phyloP scores from a whole-genome alignment of 176 grass and related monocot species.

The Avena eriantha region DNA sequence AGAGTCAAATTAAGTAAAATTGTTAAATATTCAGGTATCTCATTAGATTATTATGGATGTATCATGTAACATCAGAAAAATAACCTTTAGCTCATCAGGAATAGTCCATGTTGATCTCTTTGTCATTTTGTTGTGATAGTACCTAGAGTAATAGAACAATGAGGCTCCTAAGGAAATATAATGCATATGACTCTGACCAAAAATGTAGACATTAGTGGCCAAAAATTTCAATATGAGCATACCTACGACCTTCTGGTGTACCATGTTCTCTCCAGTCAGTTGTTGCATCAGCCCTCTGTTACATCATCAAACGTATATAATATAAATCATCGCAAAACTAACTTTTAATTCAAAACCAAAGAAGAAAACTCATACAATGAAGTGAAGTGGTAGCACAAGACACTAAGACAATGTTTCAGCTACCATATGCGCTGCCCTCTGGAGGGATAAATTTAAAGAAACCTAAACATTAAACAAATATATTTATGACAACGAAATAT shows the following conservation, averaged over 20 bases:
- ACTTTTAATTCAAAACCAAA: conserved; percentile 13
- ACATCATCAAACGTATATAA: conserved; percentile 31
- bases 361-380: not conserved
- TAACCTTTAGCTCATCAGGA: conserved; percentile 90
- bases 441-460: not conserved
- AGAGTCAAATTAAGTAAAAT: not conserved
- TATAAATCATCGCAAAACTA: not conserved
- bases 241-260: conserved; percentile 79
- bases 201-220: conserved; percentile 1
- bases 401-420: not conserved
- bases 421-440: not conserved
- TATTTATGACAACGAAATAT: not conserved
- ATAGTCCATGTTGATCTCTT: conserved; percentile 88
- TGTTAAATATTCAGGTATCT: too few relatives aligned
- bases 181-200: not conserved
- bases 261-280: conserved; percentile 97
- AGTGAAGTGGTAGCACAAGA: not conserved
- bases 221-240: conserved; percentile 42
- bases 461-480: not conserved
- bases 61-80: not conserved
- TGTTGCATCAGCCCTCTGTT: conserved; percentile 83
- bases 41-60: not conserved
- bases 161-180: conserved; percentile 41
- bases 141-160: not conserved
- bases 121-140: conserved; percentile 39